Evolutionary conservation across 305 asterid species (phyloP).

Genomic region (Solanum hybrid): DNA sequence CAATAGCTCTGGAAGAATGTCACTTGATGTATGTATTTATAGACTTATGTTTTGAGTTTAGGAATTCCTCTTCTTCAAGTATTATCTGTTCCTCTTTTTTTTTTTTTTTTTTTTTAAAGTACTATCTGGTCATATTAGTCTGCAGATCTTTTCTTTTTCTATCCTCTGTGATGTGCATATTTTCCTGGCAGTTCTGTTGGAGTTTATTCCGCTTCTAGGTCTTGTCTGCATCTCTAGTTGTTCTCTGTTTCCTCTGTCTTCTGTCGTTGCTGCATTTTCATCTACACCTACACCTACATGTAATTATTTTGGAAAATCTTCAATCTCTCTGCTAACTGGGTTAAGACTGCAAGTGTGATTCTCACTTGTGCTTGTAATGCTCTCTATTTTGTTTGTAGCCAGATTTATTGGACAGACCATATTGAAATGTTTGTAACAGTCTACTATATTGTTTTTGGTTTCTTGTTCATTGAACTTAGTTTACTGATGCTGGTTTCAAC

Average conservation of each 20-base stretch:
- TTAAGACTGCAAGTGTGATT: background rate
- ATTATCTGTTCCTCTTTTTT: background rate
- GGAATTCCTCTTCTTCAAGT: conserved; percentile 4
- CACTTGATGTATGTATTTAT: conserved; percentile 60
- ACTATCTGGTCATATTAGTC: background rate
- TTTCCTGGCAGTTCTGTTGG: conserved; percentile 5
- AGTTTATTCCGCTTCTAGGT: background rate
- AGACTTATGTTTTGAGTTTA: conserved; percentile 13
- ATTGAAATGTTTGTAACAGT: background rate
- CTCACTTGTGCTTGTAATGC: background rate
- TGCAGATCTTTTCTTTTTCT: conserved; percentile 1
- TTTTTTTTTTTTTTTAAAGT: background rate
- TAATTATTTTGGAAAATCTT: background rate
- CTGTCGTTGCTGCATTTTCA: background rate
- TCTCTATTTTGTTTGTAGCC: background rate
- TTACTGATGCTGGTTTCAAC: conserved; percentile 8
- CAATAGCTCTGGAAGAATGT: conserved; percentile 57
- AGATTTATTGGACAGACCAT: conserved; percentile 3
- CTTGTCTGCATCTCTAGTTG: background rate
- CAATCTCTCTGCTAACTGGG: background rate
- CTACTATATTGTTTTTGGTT: background rate
- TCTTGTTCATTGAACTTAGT: conserved; percentile 10
- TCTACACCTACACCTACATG: conserved; percentile 2
- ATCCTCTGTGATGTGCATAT: background rate
- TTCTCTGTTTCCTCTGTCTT: background rate